phyloP scores from a whole-genome alignment of 2,329 filamentous ascomycete species.

The Tolypocladium cylindrosporum region DNA sequence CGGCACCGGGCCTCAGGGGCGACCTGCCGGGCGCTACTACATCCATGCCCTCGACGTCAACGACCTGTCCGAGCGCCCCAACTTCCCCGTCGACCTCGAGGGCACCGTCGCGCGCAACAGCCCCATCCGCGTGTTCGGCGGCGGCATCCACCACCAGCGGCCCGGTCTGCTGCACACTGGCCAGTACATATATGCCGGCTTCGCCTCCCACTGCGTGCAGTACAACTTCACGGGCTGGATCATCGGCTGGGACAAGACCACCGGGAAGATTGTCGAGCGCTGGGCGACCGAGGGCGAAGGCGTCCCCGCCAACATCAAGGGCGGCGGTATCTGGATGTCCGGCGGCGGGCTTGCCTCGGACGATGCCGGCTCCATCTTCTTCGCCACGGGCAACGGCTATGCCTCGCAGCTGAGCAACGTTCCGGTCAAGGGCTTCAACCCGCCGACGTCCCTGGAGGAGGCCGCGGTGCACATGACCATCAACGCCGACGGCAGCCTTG shows the following conservation, averaged over 20 bases:
- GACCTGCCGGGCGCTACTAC: conserved; percentile 23
- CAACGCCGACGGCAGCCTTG: conserved; percentile 29
- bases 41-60: conserved; percentile 28
- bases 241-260: conserved; percentile 35
- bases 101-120: conserved; percentile 36
- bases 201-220: conserved; percentile 45
- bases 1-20: conserved; percentile 19
- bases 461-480: conserved; percentile 33
- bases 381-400: conserved; percentile 29
- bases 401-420: conserved; percentile 26
- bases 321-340: conserved; percentile 34
- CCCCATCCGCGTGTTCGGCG: conserved; percentile 35
- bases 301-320: conserved; percentile 23
- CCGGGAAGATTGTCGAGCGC: conserved; percentile 23
- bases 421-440: conserved; percentile 25
- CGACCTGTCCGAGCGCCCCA: conserved; percentile 23
- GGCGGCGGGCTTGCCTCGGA: conserved; percentile 29
- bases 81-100: conserved; percentile 39
- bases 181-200: conserved; percentile 38
- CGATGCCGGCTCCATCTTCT: conserved; percentile 27
- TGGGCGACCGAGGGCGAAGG: conserved; percentile 32
- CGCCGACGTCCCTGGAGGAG: conserved; percentile 32
- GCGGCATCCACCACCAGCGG: conserved; percentile 41
- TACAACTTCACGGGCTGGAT: conserved; percentile 47
- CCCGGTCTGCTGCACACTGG: conserved; percentile 36